Evolutionary conservation across 2,329 filamentous ascomycete species (phyloP), one percentile per base, ranked within the genome.

Genomic region (Beauveria sp.): DNA sequence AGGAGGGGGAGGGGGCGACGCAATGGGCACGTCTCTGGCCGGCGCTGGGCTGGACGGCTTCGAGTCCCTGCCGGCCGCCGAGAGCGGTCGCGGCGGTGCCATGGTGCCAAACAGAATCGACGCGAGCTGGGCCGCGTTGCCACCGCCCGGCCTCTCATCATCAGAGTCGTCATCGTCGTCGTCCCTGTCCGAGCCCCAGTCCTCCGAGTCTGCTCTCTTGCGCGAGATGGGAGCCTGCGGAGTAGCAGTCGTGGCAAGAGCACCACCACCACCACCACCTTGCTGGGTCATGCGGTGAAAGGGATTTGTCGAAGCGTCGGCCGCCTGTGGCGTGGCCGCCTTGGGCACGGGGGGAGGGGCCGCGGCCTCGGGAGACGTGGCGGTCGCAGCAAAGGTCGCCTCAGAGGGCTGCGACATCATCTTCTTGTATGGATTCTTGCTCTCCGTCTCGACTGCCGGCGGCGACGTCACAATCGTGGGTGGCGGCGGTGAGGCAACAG

Each of bases 81-180:
- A 96, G 50, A 97, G 77, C 34, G 93, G 93, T 57, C 93, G 86
- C 16, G 95, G 93, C 45, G 95, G 93, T 10, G 85, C 93, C 93
- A 99, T 98, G 57, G 93, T 96, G 63, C 95, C 93, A 72, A 99
- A 99, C 22, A 99, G 82, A 63, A 97, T 95, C 7, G 91, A 96
- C 18, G 95, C 95, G 43, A 99, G 84, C 68, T 96, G 91, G 63
- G 96, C 95, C 54, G 95, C 95, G 67, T 86, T 91, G 63, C 89
- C 87, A 60, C 91, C 91, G 56, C 89, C 89, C 20, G 90, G 87
- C 10, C 87, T 84, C 59, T 92, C 89, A 61, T 93, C 90, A 61
- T 93, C 88, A 58, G 91, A 89, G 60, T 89, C 86, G 22, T 89
- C 86, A 3, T 81, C 79, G 22, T 77, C 75, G 34, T 78, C 76